phyloP scores from a whole-genome alignment of 2,329 filamentous ascomycete genomes.

The Talaromyces sp. region DNA sequence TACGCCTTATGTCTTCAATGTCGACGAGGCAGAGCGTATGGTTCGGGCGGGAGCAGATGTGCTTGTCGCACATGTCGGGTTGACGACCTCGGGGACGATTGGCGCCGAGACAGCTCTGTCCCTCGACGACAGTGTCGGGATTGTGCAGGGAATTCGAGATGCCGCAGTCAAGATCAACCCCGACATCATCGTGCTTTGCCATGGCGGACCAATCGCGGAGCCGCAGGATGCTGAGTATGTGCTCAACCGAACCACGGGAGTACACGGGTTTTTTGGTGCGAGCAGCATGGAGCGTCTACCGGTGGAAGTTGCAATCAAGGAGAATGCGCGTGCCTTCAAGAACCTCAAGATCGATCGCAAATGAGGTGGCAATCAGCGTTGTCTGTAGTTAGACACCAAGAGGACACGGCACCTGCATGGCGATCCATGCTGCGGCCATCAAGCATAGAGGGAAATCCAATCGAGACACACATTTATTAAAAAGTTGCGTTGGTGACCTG shows the following conservation, averaged over 20 bases:
- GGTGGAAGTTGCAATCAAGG: constrained; percentile 61
- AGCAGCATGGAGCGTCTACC: constrained; percentile 65
- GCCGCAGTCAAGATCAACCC: constrained; percentile 51
- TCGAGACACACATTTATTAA: neutral
- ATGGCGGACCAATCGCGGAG: constrained; percentile 63
- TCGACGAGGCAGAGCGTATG: constrained; percentile 59
- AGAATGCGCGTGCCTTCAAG: constrained; percentile 54
- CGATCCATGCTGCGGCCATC: neutral
- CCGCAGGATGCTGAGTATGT: constrained; percentile 61
- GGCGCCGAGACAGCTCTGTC: constrained; percentile 58
- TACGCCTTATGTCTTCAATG: constrained; percentile 65
- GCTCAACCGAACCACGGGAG: constrained; percentile 53
- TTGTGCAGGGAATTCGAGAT: constrained; percentile 61
- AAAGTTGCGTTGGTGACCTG: neutral
- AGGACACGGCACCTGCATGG: neutral
- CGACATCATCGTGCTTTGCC: constrained; percentile 63
- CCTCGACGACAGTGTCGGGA: constrained; percentile 58
- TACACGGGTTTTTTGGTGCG: constrained; percentile 69
- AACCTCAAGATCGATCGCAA: constrained; percentile 21
- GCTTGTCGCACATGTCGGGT: constrained; percentile 63
- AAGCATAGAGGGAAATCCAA: neutral
- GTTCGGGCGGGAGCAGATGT: constrained; percentile 61
- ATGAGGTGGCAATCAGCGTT: neutral
- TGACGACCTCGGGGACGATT: constrained; percentile 61
- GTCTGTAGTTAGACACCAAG: neutral